phyloP scores from a whole-genome alignment of 306 rosid genomes.

The Rosa multiflora region DNA sequence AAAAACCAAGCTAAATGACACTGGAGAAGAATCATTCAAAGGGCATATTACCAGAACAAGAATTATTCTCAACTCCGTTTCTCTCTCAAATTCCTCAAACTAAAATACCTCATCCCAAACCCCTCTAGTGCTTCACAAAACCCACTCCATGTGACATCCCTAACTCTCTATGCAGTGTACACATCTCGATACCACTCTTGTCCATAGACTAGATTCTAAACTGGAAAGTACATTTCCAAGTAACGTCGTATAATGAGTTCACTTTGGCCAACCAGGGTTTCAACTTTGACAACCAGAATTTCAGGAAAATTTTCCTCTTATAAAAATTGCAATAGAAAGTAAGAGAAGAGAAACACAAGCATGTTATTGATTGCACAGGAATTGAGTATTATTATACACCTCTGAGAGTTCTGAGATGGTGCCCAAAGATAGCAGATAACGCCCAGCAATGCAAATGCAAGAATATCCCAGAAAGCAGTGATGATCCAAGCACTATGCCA shows the following conservation, averaged over 20 bases:
- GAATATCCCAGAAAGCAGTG: slow-evolving; percentile 94
- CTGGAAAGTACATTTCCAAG: not conserved
- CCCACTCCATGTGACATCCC: not conserved
- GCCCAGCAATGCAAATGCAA: slow-evolving; percentile 74
- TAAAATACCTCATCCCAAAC: not conserved
- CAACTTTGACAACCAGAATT: not conserved
- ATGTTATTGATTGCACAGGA: not conserved
- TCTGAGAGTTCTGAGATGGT: slow-evolving; percentile 96
- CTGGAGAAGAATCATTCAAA: not conserved
- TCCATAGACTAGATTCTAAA: not conserved
- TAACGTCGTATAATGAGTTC: not conserved
- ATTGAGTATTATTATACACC: slow-evolving; percentile 40
- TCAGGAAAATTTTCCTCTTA: not conserved
- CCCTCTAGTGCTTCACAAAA: not conserved
- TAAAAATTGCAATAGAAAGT: not conserved
- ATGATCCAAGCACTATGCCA: slow-evolving; percentile 99
- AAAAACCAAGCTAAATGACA: not conserved
- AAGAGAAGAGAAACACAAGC: not conserved
- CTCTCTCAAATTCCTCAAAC: not conserved
- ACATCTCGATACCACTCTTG: not conserved
- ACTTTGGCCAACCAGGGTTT: not conserved
- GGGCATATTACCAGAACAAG: not conserved
- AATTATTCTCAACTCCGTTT: not conserved
- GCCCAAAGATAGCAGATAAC: slow-evolving; percentile 97
- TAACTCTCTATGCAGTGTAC: not conserved